Conservation (phyloP, 1,284 basidiomycete genomes). For the Cystobasidium slooffiae region DNA sequence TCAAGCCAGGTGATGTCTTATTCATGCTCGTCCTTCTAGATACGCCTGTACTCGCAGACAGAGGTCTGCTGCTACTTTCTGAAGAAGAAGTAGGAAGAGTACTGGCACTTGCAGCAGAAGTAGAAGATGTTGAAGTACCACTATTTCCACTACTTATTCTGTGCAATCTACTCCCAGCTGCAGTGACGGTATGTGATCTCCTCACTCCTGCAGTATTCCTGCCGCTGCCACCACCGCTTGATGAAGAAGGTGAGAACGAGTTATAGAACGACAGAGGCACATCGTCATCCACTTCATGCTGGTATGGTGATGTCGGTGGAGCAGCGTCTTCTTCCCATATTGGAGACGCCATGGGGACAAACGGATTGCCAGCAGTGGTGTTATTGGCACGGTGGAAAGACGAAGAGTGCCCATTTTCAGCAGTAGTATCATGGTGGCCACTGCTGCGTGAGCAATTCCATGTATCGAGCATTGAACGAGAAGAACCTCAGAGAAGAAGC, state of each 20-base stretch:
- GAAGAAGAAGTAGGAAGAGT: neutral
- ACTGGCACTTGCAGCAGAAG: neutral
- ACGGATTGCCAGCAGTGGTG: neutral
- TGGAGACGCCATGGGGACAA: conserved; percentile 9
- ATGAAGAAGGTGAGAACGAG: neutral
- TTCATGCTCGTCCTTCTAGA: conserved; percentile 17
- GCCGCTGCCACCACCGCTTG: neutral
- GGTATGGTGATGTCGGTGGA: neutral
- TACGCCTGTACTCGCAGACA: conserved; percentile 19
- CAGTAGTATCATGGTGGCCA: neutral
- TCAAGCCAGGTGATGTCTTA: conserved; percentile 6
- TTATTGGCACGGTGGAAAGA: neutral
- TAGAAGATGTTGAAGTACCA: neutral
- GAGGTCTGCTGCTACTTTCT: neutral
- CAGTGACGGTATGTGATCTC: conserved; percentile 21
- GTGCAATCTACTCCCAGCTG: conserved; percentile 21
- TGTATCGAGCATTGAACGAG: too few species aligned
- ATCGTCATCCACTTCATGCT: neutral
- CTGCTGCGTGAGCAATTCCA: too few species aligned
- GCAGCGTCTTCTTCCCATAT: conserved; percentile 11
- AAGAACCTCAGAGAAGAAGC: too few species aligned
- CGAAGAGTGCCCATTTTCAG: neutral
- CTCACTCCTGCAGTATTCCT: neutral
- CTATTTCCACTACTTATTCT: conserved; percentile 17
- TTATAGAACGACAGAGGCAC: neutral